These are phyloP conservation scores for Aspergillus vadensis DNA, from an alignment of 2,329 filamentous ascomycete genomes.

Conservation along the genomic window DNA sequence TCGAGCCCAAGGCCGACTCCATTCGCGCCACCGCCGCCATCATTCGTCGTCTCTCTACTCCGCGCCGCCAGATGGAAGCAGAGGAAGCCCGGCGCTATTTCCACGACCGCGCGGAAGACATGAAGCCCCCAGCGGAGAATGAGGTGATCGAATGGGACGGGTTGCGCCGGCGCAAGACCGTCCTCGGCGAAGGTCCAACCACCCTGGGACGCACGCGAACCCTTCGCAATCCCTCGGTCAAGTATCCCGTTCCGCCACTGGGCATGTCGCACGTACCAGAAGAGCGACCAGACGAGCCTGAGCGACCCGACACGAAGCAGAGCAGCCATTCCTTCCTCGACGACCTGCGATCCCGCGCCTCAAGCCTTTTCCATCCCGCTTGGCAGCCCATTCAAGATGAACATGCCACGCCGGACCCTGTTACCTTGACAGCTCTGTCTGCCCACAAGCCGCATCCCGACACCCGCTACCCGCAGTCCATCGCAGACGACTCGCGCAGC, in stretches of 20 bases:
- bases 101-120: conserved; percentile 72
- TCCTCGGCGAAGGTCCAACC: conserved; percentile 50
- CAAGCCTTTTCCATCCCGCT: conserved; percentile 38
- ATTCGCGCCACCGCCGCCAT: conserved; percentile 90
- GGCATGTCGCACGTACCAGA: conserved; percentile 85
- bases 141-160: conserved; percentile 91
- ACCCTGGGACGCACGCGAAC: conserved; percentile 39
- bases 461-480: conserved; percentile 35
- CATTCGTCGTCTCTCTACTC: conserved; percentile 75
- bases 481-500: conserved; percentile 43
- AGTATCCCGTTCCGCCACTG: conserved; percentile 70
- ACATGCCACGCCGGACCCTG: conserved; percentile 57
- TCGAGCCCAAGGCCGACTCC: conserved; percentile 92
- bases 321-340: conserved; percentile 40
- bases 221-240: conserved; percentile 40
- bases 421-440: conserved; percentile 63
- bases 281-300: conserved; percentile 48
- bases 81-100: conserved; percentile 77
- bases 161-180: conserved; percentile 70
- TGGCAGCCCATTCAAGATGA: conserved; percentile 36
- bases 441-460: conserved; percentile 52
- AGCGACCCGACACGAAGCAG: conserved; percentile 32
- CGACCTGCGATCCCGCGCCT: conserved; percentile 41
- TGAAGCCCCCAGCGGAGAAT: conserved; percentile 73
- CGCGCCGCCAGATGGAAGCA: conserved; percentile 74